Evolutionary conservation across 2,329 filamentous ascomycete species (phyloP).

Genomic region (Incumbomyces delicatus): DNA sequence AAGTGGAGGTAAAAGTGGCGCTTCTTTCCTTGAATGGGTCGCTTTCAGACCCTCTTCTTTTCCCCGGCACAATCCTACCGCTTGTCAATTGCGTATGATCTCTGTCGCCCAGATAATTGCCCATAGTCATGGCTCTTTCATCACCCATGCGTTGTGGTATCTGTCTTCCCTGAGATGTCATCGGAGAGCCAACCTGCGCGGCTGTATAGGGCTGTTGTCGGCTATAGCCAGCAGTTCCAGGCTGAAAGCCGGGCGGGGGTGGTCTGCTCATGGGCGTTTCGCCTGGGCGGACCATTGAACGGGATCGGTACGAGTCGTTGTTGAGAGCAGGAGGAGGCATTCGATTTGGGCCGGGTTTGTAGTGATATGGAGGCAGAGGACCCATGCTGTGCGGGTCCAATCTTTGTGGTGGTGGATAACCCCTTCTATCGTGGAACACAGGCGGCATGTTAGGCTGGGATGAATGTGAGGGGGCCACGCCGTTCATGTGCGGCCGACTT

Average conservation of each 20-base stretch:
- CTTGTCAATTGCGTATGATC: conserved; percentile 82
- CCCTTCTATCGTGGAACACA: conserved; percentile 52
- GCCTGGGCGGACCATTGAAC: conserved; percentile 72
- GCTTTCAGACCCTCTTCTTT: conserved; percentile 50
- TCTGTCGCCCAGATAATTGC: conserved; percentile 62
- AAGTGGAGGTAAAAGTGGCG: conserved; percentile 17
- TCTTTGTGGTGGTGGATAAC: conserved; percentile 64
- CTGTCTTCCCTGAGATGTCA: conserved; percentile 81
- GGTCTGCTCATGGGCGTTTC: conserved; percentile 59
- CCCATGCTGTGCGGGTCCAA: conserved; percentile 45
- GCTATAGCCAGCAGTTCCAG: conserved; percentile 63
- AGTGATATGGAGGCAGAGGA: conserved; percentile 38
- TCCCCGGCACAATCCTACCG: conserved; percentile 77
- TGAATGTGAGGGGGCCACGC: conserved; percentile 12
- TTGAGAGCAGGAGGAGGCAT: conserved; percentile 64
- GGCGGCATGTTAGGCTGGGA: conserved; percentile 48
- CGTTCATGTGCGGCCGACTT: conserved; percentile 24
- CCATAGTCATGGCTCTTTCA: conserved; percentile 94
- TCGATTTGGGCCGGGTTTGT: conserved; percentile 47
- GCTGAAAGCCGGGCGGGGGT: conserved; percentile 52
- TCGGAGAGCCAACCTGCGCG: conserved; percentile 47
- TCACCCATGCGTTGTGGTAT: conserved; percentile 89
- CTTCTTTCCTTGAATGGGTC: conserved; percentile 23
- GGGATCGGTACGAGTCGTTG: conserved; percentile 78
- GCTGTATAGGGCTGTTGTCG: conserved; percentile 64